Percentiles rank a stretch among this genome's conserved stretches.
These are phyloP conservation scores for Catunica adiposa DNA, from an alignment of 2,329 filamentous ascomycete genomes.

Conservation along the genomic window DNA sequence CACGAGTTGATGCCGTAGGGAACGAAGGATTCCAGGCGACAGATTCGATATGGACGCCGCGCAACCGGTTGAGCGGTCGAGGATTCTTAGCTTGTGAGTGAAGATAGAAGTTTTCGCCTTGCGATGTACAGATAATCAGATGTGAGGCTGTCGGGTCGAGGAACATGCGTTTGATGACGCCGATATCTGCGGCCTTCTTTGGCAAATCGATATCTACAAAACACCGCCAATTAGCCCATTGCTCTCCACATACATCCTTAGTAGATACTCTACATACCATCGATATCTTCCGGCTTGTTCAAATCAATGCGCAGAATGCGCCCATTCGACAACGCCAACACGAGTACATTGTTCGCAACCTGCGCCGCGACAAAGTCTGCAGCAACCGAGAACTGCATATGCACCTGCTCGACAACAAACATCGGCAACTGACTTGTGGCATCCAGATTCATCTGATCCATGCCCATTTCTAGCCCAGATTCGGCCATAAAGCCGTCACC, in stretches of 20 bases:
- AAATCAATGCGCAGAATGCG: slow-evolving; percentile 88
- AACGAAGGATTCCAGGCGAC: slow-evolving; percentile 89
- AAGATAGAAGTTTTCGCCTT: slow-evolving; percentile 94
- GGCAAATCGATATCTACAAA: slow-evolving; percentile 80
- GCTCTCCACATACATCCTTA: not conserved
- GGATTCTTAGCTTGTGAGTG: slow-evolving; percentile 87
- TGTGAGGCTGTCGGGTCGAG: slow-evolving; percentile 94
- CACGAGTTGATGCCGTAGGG: slow-evolving; percentile 82
- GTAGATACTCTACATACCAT: slow-evolving; percentile 38
- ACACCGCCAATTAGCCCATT: not conserved
- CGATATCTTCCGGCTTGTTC: slow-evolving; percentile 86
- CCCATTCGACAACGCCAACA: slow-evolving; percentile 80
- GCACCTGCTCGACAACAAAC: slow-evolving; percentile 84
- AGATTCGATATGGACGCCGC: slow-evolving; percentile 73
- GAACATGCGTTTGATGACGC: slow-evolving; percentile 89
- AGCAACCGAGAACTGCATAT: slow-evolving; percentile 85
- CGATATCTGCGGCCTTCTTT: slow-evolving; percentile 78
- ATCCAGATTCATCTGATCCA: slow-evolving; percentile 29
- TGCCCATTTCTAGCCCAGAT: slow-evolving; percentile 35
- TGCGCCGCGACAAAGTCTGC: slow-evolving; percentile 93
- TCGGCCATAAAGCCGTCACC: slow-evolving; percentile 51
- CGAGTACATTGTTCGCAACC: slow-evolving; percentile 91
- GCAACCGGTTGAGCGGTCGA: slow-evolving; percentile 63
- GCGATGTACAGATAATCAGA: slow-evolving; percentile 74
- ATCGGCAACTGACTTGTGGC: slow-evolving; percentile 56